Percentiles rank a stretch among this genome's conserved stretches.
phyloP scores from a whole-genome alignment of 495 filamentous ascomycete species.

The Aspergillus saccharolyticus region DNA sequence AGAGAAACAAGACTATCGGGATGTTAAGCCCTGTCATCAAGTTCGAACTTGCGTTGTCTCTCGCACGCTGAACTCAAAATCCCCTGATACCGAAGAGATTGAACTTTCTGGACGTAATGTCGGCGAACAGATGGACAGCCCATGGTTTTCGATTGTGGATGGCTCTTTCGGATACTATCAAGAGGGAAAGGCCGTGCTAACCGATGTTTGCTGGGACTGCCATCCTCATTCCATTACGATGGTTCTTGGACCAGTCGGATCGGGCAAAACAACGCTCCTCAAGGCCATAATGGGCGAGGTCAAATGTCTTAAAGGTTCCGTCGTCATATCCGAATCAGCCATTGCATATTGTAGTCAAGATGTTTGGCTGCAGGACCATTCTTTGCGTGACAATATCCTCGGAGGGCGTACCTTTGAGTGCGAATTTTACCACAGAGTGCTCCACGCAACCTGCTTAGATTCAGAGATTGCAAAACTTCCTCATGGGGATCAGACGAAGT shows the following conservation, averaged over 20 bases:
- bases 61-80: no score
- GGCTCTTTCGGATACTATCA: no score
- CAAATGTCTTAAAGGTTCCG: conserved; percentile 35
- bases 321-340: conserved; percentile 31
- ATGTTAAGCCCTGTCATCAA: neutral
- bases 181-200: no score
- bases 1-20: neutral
- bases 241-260: conserved; percentile 45
- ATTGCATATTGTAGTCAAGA: conserved; percentile 53
- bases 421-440: conserved; percentile 54
- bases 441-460: conserved; percentile 45
- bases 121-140: no score
- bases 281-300: conserved; percentile 55
- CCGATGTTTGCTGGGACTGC: no score
- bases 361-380: no score
- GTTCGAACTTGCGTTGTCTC: no score
- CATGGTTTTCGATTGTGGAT: no score
- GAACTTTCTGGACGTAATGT: no score
- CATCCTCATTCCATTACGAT: conserved; percentile 9
- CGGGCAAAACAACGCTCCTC: conserved; percentile 56
- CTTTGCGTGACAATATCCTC: no score
- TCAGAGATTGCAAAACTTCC: no score
- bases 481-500: conserved; percentile 51
- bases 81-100: no score
- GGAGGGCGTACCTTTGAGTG: conserved; percentile 50